Conservation (phyloP, 306 rosid species). For the Prunus armeniaca region DNA sequence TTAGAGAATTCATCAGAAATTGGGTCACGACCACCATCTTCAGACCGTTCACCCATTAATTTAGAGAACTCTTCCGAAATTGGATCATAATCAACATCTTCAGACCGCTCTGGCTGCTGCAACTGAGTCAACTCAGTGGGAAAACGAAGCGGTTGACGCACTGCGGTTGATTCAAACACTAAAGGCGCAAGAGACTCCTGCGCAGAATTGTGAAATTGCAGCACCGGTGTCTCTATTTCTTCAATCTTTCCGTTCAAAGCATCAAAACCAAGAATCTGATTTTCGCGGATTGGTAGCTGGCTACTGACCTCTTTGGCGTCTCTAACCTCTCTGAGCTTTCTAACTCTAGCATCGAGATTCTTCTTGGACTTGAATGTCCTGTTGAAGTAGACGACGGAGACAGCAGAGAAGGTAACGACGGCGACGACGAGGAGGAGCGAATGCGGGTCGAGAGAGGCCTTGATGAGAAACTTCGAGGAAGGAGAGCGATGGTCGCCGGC, state of each 20-base stretch:
- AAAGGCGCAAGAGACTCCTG: conserved; percentile 41
- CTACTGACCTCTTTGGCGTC: conserved; percentile 28
- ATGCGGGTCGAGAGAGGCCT: conserved; percentile 54
- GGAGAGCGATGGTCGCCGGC: conserved; percentile 20
- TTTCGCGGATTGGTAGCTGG: neutral
- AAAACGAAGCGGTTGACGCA: conserved; percentile 46
- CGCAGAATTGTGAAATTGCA: conserved; percentile 48
- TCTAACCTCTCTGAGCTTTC: conserved; percentile 11
- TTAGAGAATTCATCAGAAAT: conserved; percentile 42
- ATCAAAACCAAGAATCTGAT: conserved; percentile 44
- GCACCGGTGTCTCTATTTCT: conserved; percentile 6
- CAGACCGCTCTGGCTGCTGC: conserved; percentile 2
- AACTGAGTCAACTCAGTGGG: conserved; percentile 42
- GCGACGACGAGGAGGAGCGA: conserved; percentile 47
- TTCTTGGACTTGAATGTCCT: conserved; percentile 38
- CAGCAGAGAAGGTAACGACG: conserved; percentile 65
- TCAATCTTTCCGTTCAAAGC: conserved; percentile 38
- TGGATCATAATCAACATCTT: conserved; percentile 27
- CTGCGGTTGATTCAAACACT: conserved; percentile 40
- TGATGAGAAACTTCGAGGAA: conserved; percentile 52
- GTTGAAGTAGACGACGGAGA: conserved; percentile 51
- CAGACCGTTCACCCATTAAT: conserved; percentile 12
- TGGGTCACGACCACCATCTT: conserved; percentile 21
- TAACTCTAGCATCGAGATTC: conserved; percentile 1
- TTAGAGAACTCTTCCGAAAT: conserved; percentile 43